Evolutionary conservation across 768 basidiomycete genomes (phyloP).

Genomic region (Lactifluus volemus): DNA sequence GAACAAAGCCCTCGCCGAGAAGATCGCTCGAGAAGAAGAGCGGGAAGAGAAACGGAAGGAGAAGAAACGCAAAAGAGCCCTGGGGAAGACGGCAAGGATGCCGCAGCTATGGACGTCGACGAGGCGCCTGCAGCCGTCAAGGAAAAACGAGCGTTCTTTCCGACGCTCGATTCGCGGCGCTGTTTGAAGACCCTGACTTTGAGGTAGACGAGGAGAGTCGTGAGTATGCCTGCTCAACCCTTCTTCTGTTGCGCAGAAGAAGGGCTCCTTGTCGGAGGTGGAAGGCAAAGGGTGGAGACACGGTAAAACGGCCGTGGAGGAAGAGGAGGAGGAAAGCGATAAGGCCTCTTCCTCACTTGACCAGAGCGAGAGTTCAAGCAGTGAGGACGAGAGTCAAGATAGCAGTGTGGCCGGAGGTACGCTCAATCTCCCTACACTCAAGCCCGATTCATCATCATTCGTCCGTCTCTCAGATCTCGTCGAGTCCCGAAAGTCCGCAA

Average conservation of each 20-base stretch:
- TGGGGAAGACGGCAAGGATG: constrained; percentile 30
- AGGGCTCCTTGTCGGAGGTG: constrained; percentile 6
- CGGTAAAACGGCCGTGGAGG: constrained; percentile 25
- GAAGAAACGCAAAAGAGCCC: constrained; percentile 39
- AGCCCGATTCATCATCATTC: background rate
- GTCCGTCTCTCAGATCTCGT: background rate
- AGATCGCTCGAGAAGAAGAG: constrained; percentile 60
- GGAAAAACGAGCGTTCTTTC: constrained; percentile 48
- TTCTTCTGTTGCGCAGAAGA: constrained; percentile 55
- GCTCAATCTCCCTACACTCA: background rate
- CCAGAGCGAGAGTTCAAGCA: constrained; percentile 22
- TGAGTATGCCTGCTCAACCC: constrained; percentile 93
- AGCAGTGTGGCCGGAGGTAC: constrained; percentile 36
- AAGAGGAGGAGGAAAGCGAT: constrained; percentile 77
- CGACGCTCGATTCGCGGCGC: constrained; percentile 82
- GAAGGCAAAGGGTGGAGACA: constrained; percentile 13
- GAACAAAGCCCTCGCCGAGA: constrained; percentile 82
- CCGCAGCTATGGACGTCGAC: constrained; percentile 30
- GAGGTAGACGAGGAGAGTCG: constrained; percentile 81
- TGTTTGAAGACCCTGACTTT: constrained; percentile 90
- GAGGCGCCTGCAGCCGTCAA: constrained; percentile 24
- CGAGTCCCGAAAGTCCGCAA: background rate
- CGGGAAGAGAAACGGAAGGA: constrained; percentile 45
- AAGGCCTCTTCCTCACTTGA: constrained; percentile 43
- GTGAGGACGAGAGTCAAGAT: constrained; percentile 31